Percentiles rank a stretch among this genome's conserved stretches.
These are phyloP conservation scores for Ceratobasidium papillatum DNA, from an alignment of 1,284 basidiomycete genomes.

Conservation along the genomic window DNA sequence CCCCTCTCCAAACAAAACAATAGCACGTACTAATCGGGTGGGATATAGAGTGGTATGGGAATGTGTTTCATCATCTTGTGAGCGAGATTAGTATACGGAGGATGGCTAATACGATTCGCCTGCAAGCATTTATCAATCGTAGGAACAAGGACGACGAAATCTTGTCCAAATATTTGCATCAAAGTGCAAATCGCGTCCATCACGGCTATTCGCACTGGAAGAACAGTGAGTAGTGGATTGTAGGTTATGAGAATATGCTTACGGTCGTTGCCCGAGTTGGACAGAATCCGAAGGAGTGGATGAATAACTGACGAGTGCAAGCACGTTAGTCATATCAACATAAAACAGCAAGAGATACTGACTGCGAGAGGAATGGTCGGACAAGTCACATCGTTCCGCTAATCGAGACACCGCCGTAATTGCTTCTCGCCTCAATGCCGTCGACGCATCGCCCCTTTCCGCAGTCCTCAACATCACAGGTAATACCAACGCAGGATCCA, in stretches of 20 bases:
- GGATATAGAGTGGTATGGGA: conserved; percentile 59
- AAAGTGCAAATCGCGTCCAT: conserved; percentile 67
- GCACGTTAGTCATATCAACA: background rate
- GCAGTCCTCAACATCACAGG: conserved; percentile 65
- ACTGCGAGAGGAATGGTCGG: conserved; percentile 64
- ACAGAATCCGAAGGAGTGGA: conserved; percentile 62
- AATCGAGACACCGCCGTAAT: conserved; percentile 63
- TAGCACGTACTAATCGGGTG: conserved; percentile 54
- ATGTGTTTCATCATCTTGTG: conserved; percentile 63
- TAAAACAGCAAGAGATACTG: background rate
- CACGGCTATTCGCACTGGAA: conserved; percentile 55
- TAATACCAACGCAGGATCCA: conserved; percentile 65
- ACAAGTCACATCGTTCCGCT: conserved; percentile 66
- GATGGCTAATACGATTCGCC: conserved; percentile 59
- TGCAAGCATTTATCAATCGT: conserved; percentile 65
- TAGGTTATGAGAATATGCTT: background rate
- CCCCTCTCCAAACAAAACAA: background rate
- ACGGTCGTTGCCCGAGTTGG: conserved; percentile 54
- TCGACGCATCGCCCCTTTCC: conserved; percentile 60
- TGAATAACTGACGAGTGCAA: conserved; percentile 57
- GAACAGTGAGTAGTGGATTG: background rate
- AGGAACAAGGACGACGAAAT: conserved; percentile 66
- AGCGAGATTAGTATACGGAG: conserved; percentile 62
- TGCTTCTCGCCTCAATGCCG: conserved; percentile 60
- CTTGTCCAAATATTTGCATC: conserved; percentile 63